Evolutionary conservation across 345 rosid genomes (phyloP).

Genomic region (Eucalyptus lansdowneana): DNA sequence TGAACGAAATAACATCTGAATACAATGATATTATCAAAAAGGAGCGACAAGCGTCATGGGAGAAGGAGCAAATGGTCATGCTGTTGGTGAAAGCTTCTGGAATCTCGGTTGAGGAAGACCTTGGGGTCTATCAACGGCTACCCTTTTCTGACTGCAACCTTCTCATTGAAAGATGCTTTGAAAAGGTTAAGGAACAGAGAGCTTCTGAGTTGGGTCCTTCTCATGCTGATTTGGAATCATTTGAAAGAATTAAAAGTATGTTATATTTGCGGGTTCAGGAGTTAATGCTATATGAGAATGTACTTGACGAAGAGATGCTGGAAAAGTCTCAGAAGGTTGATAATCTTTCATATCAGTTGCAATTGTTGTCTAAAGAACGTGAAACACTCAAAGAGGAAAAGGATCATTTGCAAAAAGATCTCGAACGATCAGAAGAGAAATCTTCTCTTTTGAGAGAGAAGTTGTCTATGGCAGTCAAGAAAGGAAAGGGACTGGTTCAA

Average conservation of each 20-base stretch:
- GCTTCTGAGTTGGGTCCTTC: slow-evolving; percentile 15
- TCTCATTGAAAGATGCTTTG: slow-evolving; percentile 44
- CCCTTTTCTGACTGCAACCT: slow-evolving; percentile 18
- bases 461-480: slow-evolving; percentile 86
- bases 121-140: not conserved
- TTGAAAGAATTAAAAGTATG: slow-evolving; percentile 51
- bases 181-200: slow-evolving; percentile 35
- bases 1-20: slow-evolving; percentile 20
- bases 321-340: slow-evolving; percentile 21
- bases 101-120: slow-evolving; percentile 17
- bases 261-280: slow-evolving; percentile 60
- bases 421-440: slow-evolving; percentile 74
- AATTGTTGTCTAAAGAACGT: slow-evolving; percentile 29
- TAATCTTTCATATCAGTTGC: slow-evolving; percentile 33
- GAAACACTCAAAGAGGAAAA: slow-evolving; percentile 46
- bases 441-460: slow-evolving; percentile 65
- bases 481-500: slow-evolving; percentile 86
- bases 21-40: slow-evolving; percentile 31
- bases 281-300: slow-evolving; percentile 39
- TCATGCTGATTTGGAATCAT: slow-evolving; percentile 14
- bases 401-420: slow-evolving; percentile 42
- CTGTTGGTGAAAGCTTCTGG: slow-evolving; percentile 55
- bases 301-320: slow-evolving; percentile 51
- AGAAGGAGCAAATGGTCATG: slow-evolving; percentile 44
- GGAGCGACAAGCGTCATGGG: slow-evolving; percentile 22